These are phyloP conservation scores for Xerocomellus dryophilus DNA, from an alignment of 768 basidiomycete genomes.

Conservation along the genomic window DNA sequence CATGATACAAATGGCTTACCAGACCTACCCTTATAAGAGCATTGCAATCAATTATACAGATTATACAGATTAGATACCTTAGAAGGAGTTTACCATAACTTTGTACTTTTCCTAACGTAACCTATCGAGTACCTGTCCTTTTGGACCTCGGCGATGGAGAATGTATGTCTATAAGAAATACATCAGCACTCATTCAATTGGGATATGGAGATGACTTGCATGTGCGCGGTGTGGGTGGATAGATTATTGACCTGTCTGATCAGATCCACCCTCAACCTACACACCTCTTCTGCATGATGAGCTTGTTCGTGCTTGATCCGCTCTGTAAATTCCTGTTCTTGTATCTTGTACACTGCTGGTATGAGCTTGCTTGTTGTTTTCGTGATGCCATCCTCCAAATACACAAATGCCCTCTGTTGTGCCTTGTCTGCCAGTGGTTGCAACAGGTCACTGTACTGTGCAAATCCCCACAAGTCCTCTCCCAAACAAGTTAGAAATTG, in stretches of 20 bases:
- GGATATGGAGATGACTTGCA: neutral
- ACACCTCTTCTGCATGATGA: conserved; percentile 8
- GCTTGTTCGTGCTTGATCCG: neutral
- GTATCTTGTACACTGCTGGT: conserved; percentile 6
- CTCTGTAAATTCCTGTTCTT: neutral
- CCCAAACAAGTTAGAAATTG: neutral
- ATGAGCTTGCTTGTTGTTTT: conserved; percentile 10
- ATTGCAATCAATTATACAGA: too few species aligned
- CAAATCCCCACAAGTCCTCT: neutral
- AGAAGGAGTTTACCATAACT: too few species aligned
- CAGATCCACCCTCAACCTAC: conserved; percentile 12
- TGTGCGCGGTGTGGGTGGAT: neutral
- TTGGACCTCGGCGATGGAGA: conserved; percentile 6
- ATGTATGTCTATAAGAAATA: conserved; percentile 7
- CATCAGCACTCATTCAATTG: neutral
- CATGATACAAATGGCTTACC: too few species aligned
- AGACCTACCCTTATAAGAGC: too few species aligned
- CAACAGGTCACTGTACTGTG: neutral
- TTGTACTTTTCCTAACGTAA: neutral
- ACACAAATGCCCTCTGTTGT: neutral
- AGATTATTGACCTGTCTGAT: conserved; percentile 19
- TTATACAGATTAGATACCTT: too few species aligned
- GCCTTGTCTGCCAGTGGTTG: neutral
- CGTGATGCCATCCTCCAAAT: neutral
- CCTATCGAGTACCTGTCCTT: neutral